Conservation (phyloP, 306 rosid species). For the Luffa acutangula region DNA sequence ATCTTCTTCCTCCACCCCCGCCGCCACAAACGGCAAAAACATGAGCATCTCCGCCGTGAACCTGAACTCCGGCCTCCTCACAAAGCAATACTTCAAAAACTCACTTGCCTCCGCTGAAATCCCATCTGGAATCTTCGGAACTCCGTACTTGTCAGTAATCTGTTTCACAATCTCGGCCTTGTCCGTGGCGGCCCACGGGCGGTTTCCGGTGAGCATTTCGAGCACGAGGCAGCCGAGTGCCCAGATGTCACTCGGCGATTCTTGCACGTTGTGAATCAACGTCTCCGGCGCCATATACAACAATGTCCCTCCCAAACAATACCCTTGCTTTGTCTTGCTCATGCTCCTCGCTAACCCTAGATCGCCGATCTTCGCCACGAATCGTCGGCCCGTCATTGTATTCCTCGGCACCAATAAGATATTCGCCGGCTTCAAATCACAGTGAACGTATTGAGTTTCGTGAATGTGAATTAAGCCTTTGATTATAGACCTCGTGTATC, state of each 20-base stretch:
- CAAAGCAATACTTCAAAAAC: conserved; percentile 21
- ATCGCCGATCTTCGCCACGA: conserved; percentile 24
- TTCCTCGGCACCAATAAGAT: conserved; percentile 8
- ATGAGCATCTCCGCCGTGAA: conserved; percentile 24
- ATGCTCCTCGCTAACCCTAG: conserved; percentile 18
- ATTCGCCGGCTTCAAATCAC: conserved; percentile 26
- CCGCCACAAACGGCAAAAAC: conserved; percentile 2
- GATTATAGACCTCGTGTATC: conserved; percentile 13
- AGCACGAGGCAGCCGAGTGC: conserved; percentile 20
- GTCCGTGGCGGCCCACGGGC: neutral
- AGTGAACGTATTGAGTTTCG: conserved; percentile 11
- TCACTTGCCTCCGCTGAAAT: conserved; percentile 6
- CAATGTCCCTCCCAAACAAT: conserved; percentile 19
- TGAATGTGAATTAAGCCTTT: conserved; percentile 20
- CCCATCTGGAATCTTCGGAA: conserved; percentile 9
- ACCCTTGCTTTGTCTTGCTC: neutral
- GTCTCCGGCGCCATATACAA: conserved; percentile 22
- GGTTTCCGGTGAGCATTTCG: conserved; percentile 18
- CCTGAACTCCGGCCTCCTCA: conserved; percentile 5
- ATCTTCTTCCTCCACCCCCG: neutral
- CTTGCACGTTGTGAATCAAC: conserved; percentile 5
- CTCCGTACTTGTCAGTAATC: neutral
- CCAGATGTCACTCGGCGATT: conserved; percentile 21
- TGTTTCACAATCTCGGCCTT: neutral
- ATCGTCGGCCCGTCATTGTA: neutral